Evolutionary conservation across 2,329 filamentous ascomycete species (phyloP).

Genomic region (Colletotrichum tabaci): DNA sequence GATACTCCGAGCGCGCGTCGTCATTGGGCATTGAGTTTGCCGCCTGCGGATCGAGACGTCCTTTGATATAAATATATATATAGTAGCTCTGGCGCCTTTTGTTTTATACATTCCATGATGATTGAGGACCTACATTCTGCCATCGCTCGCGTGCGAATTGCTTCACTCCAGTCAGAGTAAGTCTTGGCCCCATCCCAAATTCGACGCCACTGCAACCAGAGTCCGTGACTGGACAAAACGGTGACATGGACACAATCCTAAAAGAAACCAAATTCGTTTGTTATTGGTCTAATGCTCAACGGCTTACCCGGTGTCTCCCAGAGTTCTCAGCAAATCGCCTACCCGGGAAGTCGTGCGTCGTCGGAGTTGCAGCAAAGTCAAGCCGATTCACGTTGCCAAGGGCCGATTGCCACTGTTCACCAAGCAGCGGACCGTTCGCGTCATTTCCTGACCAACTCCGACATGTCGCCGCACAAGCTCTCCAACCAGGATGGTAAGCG

Average conservation of each 20-base stretch:
- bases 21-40: slow-evolving; percentile 22
- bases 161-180: slow-evolving; percentile 63
- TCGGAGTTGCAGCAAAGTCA: slow-evolving; percentile 47
- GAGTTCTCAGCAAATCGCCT: slow-evolving; percentile 30
- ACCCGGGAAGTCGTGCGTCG: slow-evolving; percentile 44
- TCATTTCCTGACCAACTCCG: slow-evolving; percentile 42
- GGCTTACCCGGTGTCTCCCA: slow-evolving; percentile 4
- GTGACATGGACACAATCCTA: neutral
- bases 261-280: no score
- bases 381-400: slow-evolving; percentile 44
- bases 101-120: slow-evolving; percentile 46
- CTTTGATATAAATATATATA: slow-evolving; percentile 36
- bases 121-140: slow-evolving; percentile 59
- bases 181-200: slow-evolving; percentile 45
- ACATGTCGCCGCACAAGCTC: slow-evolving; percentile 51
- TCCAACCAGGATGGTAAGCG: slow-evolving; percentile 47
- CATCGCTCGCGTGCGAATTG: slow-evolving; percentile 63
- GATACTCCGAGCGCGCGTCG: slow-evolving; percentile 33
- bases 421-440: slow-evolving; percentile 52
- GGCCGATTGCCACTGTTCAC: slow-evolving; percentile 48
- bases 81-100: slow-evolving; percentile 13
- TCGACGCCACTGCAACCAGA: neutral
- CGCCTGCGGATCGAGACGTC: slow-evolving; percentile 27
- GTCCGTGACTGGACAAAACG: neutral
- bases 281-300: neutral